Evolutionary conservation across 768 basidiomycete species (phyloP).

Genomic region (Termitomyces sp.): DNA sequence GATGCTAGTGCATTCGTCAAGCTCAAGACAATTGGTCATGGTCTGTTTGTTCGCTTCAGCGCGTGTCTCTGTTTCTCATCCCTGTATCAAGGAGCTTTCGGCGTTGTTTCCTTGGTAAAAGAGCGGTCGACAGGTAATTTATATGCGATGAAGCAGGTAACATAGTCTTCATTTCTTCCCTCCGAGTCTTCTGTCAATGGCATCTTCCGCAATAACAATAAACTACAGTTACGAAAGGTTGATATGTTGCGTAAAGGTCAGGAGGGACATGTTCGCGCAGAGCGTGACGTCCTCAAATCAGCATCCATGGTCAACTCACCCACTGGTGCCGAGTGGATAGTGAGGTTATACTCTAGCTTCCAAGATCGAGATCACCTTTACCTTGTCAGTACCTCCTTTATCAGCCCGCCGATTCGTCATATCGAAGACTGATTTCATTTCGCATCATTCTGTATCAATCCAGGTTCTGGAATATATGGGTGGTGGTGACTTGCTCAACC

Average conservation of each 20-base stretch:
- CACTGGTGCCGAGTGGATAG: conserved; percentile 87
- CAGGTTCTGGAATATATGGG: conserved; percentile 95
- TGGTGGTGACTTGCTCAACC: conserved; percentile 93
- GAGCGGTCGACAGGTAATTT: conserved; percentile 77
- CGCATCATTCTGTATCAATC: conserved; percentile 35
- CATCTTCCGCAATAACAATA: conserved; percentile 19
- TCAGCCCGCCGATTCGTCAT: conserved; percentile 14
- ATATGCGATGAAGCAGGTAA: conserved; percentile 96
- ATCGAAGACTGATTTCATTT: conserved; percentile 37
- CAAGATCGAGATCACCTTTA: conserved; percentile 95
- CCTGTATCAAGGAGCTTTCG: conserved; percentile 45
- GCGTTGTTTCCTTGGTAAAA: conserved; percentile 89
- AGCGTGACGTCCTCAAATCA: conserved; percentile 90
- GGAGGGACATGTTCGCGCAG: conserved; percentile 95
- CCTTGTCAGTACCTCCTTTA: conserved; percentile 64
- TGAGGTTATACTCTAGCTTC: conserved; percentile 89
- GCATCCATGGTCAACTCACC: conserved; percentile 78
- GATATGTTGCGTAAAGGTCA: conserved; percentile 97
- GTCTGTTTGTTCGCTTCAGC: conserved; percentile 35
- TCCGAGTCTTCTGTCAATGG: too few relatives aligned
- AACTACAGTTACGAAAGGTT: conserved; percentile 67
- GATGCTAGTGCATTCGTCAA: conserved; percentile 82
- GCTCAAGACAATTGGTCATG: conserved; percentile 93
- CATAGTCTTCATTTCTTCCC: conserved; percentile 7
- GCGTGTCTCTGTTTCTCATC: neutral